phyloP scores from a whole-genome alignment of 2,329 filamentous ascomycete genomes.

The Xylariaceae sp. region DNA sequence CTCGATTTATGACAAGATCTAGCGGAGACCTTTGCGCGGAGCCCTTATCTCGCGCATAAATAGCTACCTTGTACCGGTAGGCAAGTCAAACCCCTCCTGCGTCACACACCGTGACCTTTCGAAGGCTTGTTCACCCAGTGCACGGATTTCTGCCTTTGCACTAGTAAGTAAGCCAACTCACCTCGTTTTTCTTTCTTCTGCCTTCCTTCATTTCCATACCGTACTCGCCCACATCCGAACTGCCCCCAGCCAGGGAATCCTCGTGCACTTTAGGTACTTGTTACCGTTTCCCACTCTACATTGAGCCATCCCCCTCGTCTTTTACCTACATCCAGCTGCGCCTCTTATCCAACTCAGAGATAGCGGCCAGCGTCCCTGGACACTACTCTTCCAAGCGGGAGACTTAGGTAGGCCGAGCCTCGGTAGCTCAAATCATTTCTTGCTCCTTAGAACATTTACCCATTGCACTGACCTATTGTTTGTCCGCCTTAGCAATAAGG shows the following conservation, averaged over 20 bases:
- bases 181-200: not conserved
- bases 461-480: not conserved
- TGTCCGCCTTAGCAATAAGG: not conserved
- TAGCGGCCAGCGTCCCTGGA: not conserved
- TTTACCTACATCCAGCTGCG: not conserved
- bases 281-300: not conserved
- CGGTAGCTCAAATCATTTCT: not conserved
- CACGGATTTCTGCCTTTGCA: not conserved
- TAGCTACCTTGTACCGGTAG: not conserved
- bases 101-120: not conserved
- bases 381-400: not conserved
- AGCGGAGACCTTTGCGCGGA: not conserved
- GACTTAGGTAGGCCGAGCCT: not conserved
- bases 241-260: not conserved
- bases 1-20: not conserved
- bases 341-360: not conserved
- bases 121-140: not conserved
- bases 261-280: not conserved
- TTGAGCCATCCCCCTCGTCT: not conserved
- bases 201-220: not conserved
- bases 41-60: not conserved
- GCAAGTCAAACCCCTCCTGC: not conserved
- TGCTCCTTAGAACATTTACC: not conserved
- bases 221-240: not conserved
- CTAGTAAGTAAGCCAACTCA: constrained; percentile 7